Base-by-base conservation (phyloP, 768 basidiomycete genomes). In the Leccinum boreale region DNA sequence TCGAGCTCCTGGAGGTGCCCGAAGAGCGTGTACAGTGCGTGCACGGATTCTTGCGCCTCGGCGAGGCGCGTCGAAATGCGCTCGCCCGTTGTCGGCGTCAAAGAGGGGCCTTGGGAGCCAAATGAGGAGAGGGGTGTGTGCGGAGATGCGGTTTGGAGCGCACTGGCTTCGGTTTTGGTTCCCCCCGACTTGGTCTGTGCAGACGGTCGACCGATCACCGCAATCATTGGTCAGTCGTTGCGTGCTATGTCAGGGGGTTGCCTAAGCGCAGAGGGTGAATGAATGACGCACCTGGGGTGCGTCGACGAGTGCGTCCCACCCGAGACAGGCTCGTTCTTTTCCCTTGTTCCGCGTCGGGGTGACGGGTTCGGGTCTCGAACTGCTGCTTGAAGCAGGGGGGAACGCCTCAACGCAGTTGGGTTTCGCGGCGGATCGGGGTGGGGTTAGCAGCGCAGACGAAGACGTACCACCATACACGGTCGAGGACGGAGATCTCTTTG, bases 331-430 rank as follows among this genome's bases (percentile, higher is more conserved):
- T 1, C 66, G 61, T 53, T 58, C 59, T 46, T 73, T 72, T 10
- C 70, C 70, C 52, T 68, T 72, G 50, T 19, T 24, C 35, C 59
- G 58, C 9, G 69, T 71, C 3, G 65, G 69, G 21, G 63, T 70
- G 49, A 48, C 46, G 2, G 62, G 66, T 11, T 60, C 57, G 3
- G 56, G 59, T 33, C 44, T 56, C 1, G 45, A 23, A 19, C 9
- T 47, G 4, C 51, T 15, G 11, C 45, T 49, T 0, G n/a, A 26
- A 1, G 15, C 33, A 4, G 17, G 7, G 6, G 3, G 3, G 19
- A n/a, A 31, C 17, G 29, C 10, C 12, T 59, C 55, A 2, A 15
- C 10, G 19, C 26, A 53, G 36, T 14, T 33, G 0, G 45, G 55
- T 15, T 29, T 55, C 5, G n/a, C 3, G 5, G 69, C 3, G 7